Base-by-base conservation (phyloP, 106 monocot genomes). In the Xerophyta viscosa region DNA sequence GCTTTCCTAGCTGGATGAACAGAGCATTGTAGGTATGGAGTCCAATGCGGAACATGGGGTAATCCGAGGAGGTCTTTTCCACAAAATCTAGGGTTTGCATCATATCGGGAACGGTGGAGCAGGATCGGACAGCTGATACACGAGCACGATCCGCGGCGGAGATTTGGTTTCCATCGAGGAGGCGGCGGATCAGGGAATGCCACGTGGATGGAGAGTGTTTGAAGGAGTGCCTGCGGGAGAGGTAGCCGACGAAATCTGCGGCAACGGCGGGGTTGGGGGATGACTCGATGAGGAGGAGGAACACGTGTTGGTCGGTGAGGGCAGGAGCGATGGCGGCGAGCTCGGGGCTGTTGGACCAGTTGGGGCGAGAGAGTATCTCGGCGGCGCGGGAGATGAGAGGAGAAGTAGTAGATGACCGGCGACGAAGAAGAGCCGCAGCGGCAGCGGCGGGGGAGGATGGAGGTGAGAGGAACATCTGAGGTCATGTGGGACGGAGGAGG, bases 1-100 rank as follows among this genome's bases (percentile, higher is more conserved):
- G 56, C 57, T 57, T 81, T 8, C 61, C 60, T 61, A 86, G 18
- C 17, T 76, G 82, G 29, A 75, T 65, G 20, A 92, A 49, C n/a
- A 86, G 39, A 3, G 78, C 59, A 27, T 58, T 92, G 54, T 79
- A 92, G 21, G 42, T 37, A 29, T 44, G 65, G 33, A 71, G 31
- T 5, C 45, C 54, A 52, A 79, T 31, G 3, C 13, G 17, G 46
- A 92, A 73, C 8, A 6, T 11, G 33, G 33, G 33, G 11, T 60
- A 66, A 15, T 48, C 56, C 13, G 57, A 49, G 21, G 29, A 44
- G 20, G 74, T 45, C 20, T 49, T 17, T 8, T 60, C 22, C 44
- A 92, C 31, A 31, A 79, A 67, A 12, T 46, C 49, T 37, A 78
- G 48, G 0, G 50, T 52, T 27, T 58, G 71, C 20, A 41, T 6